Evolutionary conservation across 2,329 filamentous ascomycete genomes (phyloP), one percentile per base, ranked within the genome.

Genomic region (Epichloe aotearoae): DNA sequence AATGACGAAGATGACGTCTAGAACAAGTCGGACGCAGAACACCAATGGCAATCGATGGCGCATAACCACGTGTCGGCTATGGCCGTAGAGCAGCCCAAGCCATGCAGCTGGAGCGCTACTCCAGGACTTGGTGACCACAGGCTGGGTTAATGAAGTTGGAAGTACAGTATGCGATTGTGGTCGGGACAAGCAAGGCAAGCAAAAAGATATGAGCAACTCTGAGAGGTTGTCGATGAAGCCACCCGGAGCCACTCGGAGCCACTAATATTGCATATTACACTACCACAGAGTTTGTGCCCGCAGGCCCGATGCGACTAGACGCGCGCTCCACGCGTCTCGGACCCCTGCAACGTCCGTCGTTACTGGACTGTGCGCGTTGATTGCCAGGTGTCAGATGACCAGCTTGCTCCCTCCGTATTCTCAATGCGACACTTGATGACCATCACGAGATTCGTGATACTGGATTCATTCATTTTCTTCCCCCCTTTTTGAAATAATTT

Each of bases 301-400:
- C 26, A 30, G 26, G 7, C 26, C 12, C 2, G 7, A 36, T 36
- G 46, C 23, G 46, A 45, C 41, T 41, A 39, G 43, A 50, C 49
- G 38, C 49, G 44, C 55, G 54, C 52, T 52, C 42, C 46, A 54
- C 55, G 54, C 53, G 55, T 54, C 41, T 47, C 19, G 5, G 30
- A 20, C 23, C 19, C 37, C 46, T 39, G 38, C 8, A 36, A 37
- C 23, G 17, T 11, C 4, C 23, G 17, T 11, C 4, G 15, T 5
- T 11, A 12, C 1, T 17, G 7, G 14, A 40, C 30, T 11, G 30
- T 11, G 30, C 50, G 47, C 46, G 47, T 52, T 49, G 41, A 52
- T 41, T 40, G 23, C 41, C 33, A 17, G 15, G 15, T 44, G 26
- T 36, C 36, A 12, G 19, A 12, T 14, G 17, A 20, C 19, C 12